Evolutionary conservation across 2,329 filamentous ascomycete species (phyloP), one percentile per base, ranked within the genome.

Genomic region (Fusarium staphyleae): DNA sequence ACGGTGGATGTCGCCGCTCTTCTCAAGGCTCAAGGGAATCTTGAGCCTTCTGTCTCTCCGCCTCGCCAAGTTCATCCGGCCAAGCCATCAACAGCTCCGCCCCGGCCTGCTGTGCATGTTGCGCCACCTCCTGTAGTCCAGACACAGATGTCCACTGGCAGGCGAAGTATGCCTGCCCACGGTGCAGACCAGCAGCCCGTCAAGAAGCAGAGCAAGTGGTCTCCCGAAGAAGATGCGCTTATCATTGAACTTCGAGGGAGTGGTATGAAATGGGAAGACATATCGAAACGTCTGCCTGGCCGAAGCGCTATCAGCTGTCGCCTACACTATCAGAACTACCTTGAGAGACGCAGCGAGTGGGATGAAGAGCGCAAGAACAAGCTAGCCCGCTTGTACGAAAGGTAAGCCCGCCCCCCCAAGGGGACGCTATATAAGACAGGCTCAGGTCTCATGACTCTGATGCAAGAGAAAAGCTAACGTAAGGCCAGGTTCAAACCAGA

Each of bases 241-340:
- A 96, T 96, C 66, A 96, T 97, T 67, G 90, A 96, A 72, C 83
- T 98, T 57, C 86, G 93, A 52, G 91, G 91, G 30, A 87, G 87
- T 66, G 90, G 91, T 8, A 96, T 97, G 91, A 98, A 98, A 72
- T 98, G 93, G 95, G 93, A 98, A 71, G 93, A 98, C 74, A 97
- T 98, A 67, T 96, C 91, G 57, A 96, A 93, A 77, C 85, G 88
- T 48, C 78, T 98, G 42, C 93, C 92, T 3, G 93, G 93, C 57
- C 86, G 95, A 66, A 97, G 92, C 74, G 88, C 92, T 51, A 97
- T 97, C 68, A 96, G 92, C 66, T 98, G 93, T 74, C 87, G 93
- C 35, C 81, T 98, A 44, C 92, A 96, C 70, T 98, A 97, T 73
- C 93, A 98, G 69, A 99, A 99, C 72, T 98, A 98, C 72, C 84